Conservation (phyloP, 2,329 filamentous ascomycete species). For the Epichloe hybrida region DNA sequence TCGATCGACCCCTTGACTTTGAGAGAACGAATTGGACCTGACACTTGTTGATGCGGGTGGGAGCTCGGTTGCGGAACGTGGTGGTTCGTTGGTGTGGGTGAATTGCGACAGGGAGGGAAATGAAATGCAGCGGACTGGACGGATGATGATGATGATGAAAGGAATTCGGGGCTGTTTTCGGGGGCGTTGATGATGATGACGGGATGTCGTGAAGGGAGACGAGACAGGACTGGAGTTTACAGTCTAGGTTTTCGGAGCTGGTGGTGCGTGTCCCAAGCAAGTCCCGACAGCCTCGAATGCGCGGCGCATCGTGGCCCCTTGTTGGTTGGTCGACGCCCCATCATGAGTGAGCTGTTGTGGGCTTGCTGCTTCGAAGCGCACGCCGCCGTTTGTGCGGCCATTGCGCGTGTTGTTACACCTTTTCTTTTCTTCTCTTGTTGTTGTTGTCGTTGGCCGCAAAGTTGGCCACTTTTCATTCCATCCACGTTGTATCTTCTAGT, state of each 20-base stretch:
- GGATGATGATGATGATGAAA: not conserved
- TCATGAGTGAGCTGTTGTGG: constrained; percentile 7
- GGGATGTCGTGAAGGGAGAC: not conserved
- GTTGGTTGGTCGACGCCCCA: constrained; percentile 8
- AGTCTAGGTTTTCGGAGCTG: not conserved
- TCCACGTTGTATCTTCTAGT: not conserved
- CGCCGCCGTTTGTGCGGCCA: no score
- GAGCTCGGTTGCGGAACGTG: not conserved
- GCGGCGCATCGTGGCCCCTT: constrained; percentile 5
- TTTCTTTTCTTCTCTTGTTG: not conserved
- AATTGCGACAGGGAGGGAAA: not conserved
- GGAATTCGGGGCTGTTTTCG: not conserved
- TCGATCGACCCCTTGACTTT: not conserved
- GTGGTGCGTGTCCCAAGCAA: constrained; percentile 4
- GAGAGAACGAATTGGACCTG: not conserved
- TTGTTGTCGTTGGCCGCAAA: not conserved
- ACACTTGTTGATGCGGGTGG: not conserved
- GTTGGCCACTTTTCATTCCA: not conserved
- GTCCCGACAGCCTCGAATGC: constrained; percentile 3
- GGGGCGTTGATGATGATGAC: not conserved
- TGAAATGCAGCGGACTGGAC: not conserved
- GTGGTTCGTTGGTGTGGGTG: not conserved
- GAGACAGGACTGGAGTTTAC: not conserved
- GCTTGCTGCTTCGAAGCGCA: no score
- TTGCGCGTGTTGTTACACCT: no score